Base-by-base conservation (phyloP, 306 rosid genomes). In the Styphnolobium japonicum region DNA sequence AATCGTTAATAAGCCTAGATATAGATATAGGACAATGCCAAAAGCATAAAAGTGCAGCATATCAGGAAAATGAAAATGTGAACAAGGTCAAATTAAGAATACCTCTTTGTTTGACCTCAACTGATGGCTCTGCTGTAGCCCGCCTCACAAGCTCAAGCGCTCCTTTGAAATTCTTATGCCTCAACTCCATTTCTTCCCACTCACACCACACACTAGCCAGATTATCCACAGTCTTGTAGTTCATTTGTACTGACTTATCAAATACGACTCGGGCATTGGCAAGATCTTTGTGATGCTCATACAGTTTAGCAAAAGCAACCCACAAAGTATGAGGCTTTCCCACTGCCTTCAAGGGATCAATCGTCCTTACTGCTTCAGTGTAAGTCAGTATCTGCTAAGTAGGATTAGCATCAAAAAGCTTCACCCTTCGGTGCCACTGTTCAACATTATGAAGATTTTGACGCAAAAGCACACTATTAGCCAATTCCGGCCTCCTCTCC, bases 391-490 rank as follows among this genome's bases (percentile, higher is more conserved):
- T 95, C 89, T 95, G 98, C 84, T 82, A 92, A 0, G 97, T 86
- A n/a, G 98, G 97, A 71, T 92, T 92, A 9, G 97, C 97, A 85
- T 95, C 97, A 76, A 92, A 95, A 21, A 95, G 94, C 90, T 92
- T 95, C 73, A 95, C 91, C 85, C 98, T 86, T 8, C 97, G 87
- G 60, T 95, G 98, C 98, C 98, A 95, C 76, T 92, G 98, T 74
- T 95, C 98, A 2, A 95, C 98, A 85, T 95, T 95, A 65, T 95
- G 98, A 25, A 98, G 98, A 82, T 95, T 95, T 71, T 95, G 98
- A 15, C 97, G 86, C 67, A 95, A 80, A 61, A 92, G 93, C 23
- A 95, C 98, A 72, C 98, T 95, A 64, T 92, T 95, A 12, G 98
- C 97, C 84, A 95, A 85, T 68, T 92, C 95, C 0, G 98, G 98